phyloP scores from a whole-genome alignment of 2,329 filamentous ascomycete genomes.

The Sporothrix brunneoviolacea region DNA sequence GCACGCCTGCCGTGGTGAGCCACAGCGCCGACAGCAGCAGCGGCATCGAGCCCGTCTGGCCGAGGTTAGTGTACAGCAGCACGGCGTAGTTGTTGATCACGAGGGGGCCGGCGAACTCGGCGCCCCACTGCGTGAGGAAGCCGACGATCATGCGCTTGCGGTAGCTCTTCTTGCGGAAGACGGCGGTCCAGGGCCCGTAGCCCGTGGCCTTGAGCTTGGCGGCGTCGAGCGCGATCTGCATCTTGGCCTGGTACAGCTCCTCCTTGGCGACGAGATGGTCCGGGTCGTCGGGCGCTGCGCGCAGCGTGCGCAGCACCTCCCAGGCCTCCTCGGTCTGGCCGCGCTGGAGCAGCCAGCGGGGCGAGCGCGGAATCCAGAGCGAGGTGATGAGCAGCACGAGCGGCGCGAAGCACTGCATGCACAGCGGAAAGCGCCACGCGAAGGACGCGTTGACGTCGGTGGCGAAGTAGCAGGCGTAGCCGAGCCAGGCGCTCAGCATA shows the following conservation, averaged over 20 bases:
- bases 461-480: slow-evolving; percentile 38
- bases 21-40: slow-evolving; percentile 33
- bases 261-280: slow-evolving; percentile 37
- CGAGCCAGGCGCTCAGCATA: slow-evolving; percentile 38
- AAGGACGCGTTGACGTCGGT: slow-evolving; percentile 28
- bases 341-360: slow-evolving; percentile 43
- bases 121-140: slow-evolving; percentile 46
- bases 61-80: slow-evolving; percentile 33
- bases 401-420: slow-evolving; percentile 30
- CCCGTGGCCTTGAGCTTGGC: slow-evolving; percentile 33
- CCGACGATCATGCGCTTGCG: slow-evolving; percentile 45
- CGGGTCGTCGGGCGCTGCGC: slow-evolving; percentile 31
- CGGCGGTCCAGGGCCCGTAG: slow-evolving; percentile 36
- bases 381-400: slow-evolving; percentile 32
- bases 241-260: slow-evolving; percentile 39
- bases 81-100: slow-evolving; percentile 42
- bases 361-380: slow-evolving; percentile 38
- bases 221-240: slow-evolving; percentile 38
- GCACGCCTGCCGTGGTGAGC: slow-evolving; percentile 41
- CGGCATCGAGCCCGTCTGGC: slow-evolving; percentile 34
- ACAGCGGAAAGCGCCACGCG: slow-evolving; percentile 39
- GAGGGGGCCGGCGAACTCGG: slow-evolving; percentile 45
- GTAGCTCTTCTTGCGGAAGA: slow-evolving; percentile 40
- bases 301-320: slow-evolving; percentile 33
- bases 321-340: slow-evolving; percentile 40